phyloP scores from a whole-genome alignment of 352 stramenopile species.

The Pythium monospermum region DNA sequence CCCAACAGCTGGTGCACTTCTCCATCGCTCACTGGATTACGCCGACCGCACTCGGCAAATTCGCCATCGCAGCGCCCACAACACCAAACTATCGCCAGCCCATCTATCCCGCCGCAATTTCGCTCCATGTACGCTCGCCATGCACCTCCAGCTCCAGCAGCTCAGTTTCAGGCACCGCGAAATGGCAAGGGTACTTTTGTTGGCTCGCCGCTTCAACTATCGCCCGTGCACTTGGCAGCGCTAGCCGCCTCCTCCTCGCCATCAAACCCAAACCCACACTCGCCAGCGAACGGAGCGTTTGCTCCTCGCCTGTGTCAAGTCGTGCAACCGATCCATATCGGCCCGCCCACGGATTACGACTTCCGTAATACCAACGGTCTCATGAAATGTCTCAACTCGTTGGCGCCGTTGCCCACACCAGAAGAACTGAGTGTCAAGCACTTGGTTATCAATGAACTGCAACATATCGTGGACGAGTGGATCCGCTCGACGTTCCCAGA shows the following conservation, averaged over 20 bases:
- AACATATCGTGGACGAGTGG: conserved; percentile 68
- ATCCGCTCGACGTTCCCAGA: conserved; percentile 42
- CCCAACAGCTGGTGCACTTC: conserved; percentile 15
- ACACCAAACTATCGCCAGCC: neutral
- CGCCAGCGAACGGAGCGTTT: neutral
- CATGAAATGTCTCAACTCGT: conserved; percentile 73
- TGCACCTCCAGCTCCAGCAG: neutral
- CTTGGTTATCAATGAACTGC: conserved; percentile 70
- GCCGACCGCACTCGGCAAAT: neutral
- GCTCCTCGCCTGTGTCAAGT: conserved; percentile 43
- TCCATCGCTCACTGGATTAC: neutral
- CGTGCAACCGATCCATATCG: conserved; percentile 48
- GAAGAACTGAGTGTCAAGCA: conserved; percentile 71
- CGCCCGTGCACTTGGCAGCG: conserved; percentile 17
- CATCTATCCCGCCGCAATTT: neutral
- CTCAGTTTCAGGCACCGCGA: neutral
- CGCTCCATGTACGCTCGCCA: conserved; percentile 1
- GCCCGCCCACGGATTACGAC: conserved; percentile 67
- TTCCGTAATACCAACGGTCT: conserved; percentile 73
- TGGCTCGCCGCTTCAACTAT: conserved; percentile 16
- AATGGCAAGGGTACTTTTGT: conserved; percentile 6
- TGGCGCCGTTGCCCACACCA: conserved; percentile 47
- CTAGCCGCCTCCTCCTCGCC: conserved; percentile 4
- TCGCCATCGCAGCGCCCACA: neutral
- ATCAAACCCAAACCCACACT: neutral